These are phyloP conservation scores for Wickerhamiella slavikovae DNA, from an alignment of 805 yeast genomes.

Conservation along the genomic window DNA sequence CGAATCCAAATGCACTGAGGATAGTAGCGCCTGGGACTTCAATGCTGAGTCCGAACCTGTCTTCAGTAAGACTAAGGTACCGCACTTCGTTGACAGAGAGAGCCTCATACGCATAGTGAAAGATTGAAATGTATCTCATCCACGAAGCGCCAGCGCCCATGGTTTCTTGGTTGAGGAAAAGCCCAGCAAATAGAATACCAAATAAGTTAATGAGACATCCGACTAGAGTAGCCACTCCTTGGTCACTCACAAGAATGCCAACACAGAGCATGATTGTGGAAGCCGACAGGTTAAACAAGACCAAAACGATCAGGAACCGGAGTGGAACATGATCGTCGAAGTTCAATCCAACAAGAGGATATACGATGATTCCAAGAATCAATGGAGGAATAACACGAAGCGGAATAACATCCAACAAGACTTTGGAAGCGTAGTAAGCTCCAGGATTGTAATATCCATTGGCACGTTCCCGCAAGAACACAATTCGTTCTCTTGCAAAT, in stretches of 20 bases:
- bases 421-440: slow-evolving; percentile 69
- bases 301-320: slow-evolving; percentile 46
- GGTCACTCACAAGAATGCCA: slow-evolving; percentile 72
- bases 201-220: slow-evolving; percentile 72
- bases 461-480: slow-evolving; percentile 81
- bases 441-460: slow-evolving; percentile 82
- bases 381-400: slow-evolving; percentile 84
- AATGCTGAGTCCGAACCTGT: slow-evolving; percentile 79
- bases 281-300: slow-evolving; percentile 70
- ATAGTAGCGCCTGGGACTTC: slow-evolving; percentile 98
- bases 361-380: slow-evolving; percentile 54
- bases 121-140: slow-evolving; percentile 67
- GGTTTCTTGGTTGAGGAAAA: slow-evolving; percentile 69
- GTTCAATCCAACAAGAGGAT: slow-evolving; percentile 79
- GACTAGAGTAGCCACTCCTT: slow-evolving; percentile 78
- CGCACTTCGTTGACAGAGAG: slow-evolving; percentile 82
- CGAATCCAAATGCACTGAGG: slow-evolving; percentile 83
- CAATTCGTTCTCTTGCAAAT: slow-evolving; percentile 71
- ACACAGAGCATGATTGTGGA: slow-evolving; percentile 69
- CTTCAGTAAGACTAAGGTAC: slow-evolving; percentile 63
- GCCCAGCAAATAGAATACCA: slow-evolving; percentile 79
- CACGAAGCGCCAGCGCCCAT: slow-evolving; percentile 31
- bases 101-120: slow-evolving; percentile 93
- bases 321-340: slow-evolving; percentile 56
- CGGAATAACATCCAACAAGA: slow-evolving; percentile 82